Evolutionary conservation across 2,329 filamentous ascomycete genomes (phyloP).

Genomic region (Plenodomus tracheiphilus): DNA sequence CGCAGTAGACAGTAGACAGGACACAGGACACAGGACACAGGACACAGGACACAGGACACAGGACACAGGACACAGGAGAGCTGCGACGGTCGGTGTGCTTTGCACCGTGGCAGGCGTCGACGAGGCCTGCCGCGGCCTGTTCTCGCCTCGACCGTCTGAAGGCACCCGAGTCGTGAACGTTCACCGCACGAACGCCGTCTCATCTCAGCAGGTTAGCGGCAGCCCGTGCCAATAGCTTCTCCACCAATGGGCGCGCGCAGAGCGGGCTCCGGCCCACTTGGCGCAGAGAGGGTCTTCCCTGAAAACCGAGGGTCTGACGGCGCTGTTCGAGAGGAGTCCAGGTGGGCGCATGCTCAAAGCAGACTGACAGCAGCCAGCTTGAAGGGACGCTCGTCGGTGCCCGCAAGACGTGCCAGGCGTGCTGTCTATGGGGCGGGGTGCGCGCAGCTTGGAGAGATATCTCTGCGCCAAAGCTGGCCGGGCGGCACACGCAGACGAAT

Average conservation of each 20-base stretch:
- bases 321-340: slow-evolving; percentile 13
- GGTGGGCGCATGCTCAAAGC: slow-evolving; percentile 16
- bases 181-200: slow-evolving; percentile 3
- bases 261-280: neutral
- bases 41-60: no score
- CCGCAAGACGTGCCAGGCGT: no score
- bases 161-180: neutral
- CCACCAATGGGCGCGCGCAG: slow-evolving; percentile 1
- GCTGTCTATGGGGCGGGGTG: no score
- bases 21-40: no score
- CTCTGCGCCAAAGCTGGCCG: no score
- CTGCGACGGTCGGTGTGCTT: neutral
- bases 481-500: no score
- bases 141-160: neutral
- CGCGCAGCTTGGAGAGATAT: no score
- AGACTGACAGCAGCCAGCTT: slow-evolving; percentile 17
- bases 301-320: slow-evolving; percentile 4
- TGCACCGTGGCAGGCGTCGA: neutral
- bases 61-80: no score
- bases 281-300: slow-evolving; percentile 1
- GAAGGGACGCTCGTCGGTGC: no score
- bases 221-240: neutral
- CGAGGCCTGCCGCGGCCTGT: neutral
- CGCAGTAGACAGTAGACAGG: no score
- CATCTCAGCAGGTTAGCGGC: slow-evolving; percentile 5